Conservation (phyloP, 2,329 filamentous ascomycete species). For the Stachybotrys chartarum region DNA sequence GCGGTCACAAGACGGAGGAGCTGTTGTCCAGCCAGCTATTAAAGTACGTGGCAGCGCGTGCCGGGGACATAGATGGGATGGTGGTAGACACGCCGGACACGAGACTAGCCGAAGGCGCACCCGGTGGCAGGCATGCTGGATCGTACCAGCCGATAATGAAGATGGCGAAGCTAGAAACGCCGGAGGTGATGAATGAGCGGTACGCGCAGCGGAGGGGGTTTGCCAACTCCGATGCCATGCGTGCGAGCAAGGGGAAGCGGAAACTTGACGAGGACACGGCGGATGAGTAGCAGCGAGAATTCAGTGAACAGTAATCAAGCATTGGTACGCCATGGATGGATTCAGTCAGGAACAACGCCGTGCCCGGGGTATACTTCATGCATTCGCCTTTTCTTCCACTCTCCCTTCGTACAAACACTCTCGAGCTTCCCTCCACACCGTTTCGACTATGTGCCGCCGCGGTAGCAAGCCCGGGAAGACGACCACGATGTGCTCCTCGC, state of each 20-base stretch:
- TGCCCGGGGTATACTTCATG: not conserved
- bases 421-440: constrained; percentile 81
- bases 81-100: constrained; percentile 13
- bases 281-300: constrained; percentile 11
- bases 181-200: constrained; percentile 51
- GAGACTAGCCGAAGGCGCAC: constrained; percentile 47
- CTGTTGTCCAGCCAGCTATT: constrained; percentile 70
- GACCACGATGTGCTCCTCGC: constrained; percentile 83
- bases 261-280: constrained; percentile 17
- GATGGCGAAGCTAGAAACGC: constrained; percentile 38
- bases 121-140: constrained; percentile 41
- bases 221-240: constrained; percentile 41
- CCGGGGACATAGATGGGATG: constrained; percentile 18
- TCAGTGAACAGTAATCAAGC: not conserved
- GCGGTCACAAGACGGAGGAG: constrained; percentile 83
- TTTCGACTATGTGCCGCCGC: constrained; percentile 65
- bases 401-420: constrained; percentile 65
- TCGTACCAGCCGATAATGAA: constrained; percentile 49
- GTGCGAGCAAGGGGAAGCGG: constrained; percentile 21
- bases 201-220: constrained; percentile 58
- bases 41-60: constrained; percentile 42
- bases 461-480: constrained; percentile 84
- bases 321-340: not conserved
- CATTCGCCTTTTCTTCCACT: constrained; percentile 20
- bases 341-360: not conserved